Evolutionary conservation across 768 basidiomycete genomes (phyloP).

Genomic region (Amanita pseudoporphyria): DNA sequence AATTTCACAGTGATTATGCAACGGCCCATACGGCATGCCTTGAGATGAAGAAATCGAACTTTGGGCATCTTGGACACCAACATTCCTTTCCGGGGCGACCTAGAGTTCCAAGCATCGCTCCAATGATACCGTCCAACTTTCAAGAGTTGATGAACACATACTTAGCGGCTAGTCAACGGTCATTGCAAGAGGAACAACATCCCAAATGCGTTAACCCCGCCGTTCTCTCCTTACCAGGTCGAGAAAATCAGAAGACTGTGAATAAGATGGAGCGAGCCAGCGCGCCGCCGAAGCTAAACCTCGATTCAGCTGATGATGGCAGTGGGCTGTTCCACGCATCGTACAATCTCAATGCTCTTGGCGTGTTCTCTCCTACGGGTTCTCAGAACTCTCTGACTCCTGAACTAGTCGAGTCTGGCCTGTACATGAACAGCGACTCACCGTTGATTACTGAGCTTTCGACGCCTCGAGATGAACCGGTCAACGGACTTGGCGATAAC

Average conservation of each 20-base stretch:
- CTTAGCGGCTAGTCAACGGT: background rate
- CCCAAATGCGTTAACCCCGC: background rate
- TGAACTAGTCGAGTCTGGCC: background rate
- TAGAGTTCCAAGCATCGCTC: conserved; percentile 31
- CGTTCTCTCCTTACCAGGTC: background rate
- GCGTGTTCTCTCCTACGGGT: background rate
- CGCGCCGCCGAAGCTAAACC: background rate
- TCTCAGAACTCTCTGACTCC: background rate
- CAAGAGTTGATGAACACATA: background rate
- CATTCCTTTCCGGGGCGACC: conserved; percentile 14
- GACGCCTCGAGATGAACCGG: conserved; percentile 3
- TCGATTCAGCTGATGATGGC: background rate
- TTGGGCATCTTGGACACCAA: background rate
- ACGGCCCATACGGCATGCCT: conserved; percentile 27
- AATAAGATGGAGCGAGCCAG: background rate
- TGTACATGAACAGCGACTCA: background rate
- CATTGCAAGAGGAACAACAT: background rate
- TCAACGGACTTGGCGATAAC: background rate
- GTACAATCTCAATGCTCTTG: background rate
- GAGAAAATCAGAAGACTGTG: background rate
- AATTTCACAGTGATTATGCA: conserved; percentile 27
- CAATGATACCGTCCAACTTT: conserved; percentile 15
- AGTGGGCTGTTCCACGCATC: background rate
- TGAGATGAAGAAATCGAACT: conserved; percentile 18
- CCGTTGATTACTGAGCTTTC: background rate